These are phyloP conservation scores for Umbelopsis isabellina DNA, from an alignment of 192 early-diverging fungal species.

Conservation along the genomic window DNA sequence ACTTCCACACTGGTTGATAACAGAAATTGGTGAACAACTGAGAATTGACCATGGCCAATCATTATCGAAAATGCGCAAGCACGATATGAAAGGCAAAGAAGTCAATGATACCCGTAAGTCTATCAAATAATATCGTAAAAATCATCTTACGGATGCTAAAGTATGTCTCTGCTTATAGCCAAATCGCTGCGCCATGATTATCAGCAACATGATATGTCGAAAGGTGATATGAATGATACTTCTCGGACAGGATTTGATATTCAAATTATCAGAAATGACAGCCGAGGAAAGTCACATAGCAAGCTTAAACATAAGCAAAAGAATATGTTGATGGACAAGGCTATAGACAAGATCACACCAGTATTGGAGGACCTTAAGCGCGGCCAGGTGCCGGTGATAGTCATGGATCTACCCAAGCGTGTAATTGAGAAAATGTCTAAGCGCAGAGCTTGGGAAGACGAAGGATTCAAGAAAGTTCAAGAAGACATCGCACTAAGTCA, in stretches of 20 bases:
- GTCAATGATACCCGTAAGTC: slow-evolving; percentile 28
- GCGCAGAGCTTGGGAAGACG: slow-evolving; percentile 63
- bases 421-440: slow-evolving; percentile 57
- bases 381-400: slow-evolving; percentile 61
- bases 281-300: slow-evolving; percentile 47
- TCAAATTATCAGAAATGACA: slow-evolving; percentile 45
- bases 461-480: slow-evolving; percentile 61
- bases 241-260: slow-evolving; percentile 45
- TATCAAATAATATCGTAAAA: slow-evolving; percentile 4
- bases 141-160: background rate
- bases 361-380: slow-evolving; percentile 56
- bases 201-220: slow-evolving; percentile 40
- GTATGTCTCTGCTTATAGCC: slow-evolving; percentile 9
- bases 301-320: slow-evolving; percentile 64
- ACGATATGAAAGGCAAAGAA: slow-evolving; percentile 39
- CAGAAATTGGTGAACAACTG: slow-evolving; percentile 70
- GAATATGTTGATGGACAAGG: slow-evolving; percentile 59
- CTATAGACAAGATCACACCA: slow-evolving; percentile 56
- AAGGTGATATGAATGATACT: slow-evolving; percentile 39
- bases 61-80: slow-evolving; percentile 39
- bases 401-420: slow-evolving; percentile 64
- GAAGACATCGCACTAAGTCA: slow-evolving; percentile 40
- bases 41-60: slow-evolving; percentile 59
- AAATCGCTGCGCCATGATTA: slow-evolving; percentile 37
- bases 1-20: slow-evolving; percentile 59